Evolutionary conservation across 163 green algal species (phyloP).

Genomic region (Scenedesmus sp.): DNA sequence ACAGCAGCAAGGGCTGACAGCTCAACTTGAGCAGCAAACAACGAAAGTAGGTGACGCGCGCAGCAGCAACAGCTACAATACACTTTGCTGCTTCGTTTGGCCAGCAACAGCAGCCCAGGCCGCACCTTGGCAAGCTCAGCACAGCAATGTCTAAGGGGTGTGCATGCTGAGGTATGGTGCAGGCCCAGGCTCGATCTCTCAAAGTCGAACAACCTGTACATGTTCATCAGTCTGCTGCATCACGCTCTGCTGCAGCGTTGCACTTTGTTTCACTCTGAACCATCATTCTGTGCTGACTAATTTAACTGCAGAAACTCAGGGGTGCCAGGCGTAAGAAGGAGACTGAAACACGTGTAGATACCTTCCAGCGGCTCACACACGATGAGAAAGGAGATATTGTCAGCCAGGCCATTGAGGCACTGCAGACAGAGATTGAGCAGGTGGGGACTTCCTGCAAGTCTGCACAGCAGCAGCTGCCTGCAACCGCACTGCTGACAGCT

Average conservation of each 20-base stretch:
- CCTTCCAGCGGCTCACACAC: conserved; percentile 63
- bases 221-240: no score
- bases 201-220: no score
- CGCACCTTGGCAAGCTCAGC: no score
- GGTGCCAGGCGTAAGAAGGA: conserved; percentile 53
- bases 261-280: no score
- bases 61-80: neutral
- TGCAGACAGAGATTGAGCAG: conserved; percentile 72
- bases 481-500: neutral
- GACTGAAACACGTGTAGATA: conserved; percentile 40
- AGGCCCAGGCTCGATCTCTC: no score
- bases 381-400: conserved; percentile 83
- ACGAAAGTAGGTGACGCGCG: neutral
- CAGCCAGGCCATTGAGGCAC: conserved; percentile 72
- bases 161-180: no score
- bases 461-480: neutral
- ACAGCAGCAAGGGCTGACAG: conserved; percentile 17
- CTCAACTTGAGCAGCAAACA: conserved; percentile 24
- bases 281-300: conserved; percentile 4
- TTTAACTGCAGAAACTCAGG: conserved; percentile 58
- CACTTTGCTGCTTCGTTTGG: no score
- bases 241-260: neutral
- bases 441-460: neutral
- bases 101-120: neutral
- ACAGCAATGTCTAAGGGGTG: neutral